These are phyloP conservation scores for Gnaphalium uliginosum DNA, from an alignment of 129 eudicot species.

Conservation along the genomic window DNA sequence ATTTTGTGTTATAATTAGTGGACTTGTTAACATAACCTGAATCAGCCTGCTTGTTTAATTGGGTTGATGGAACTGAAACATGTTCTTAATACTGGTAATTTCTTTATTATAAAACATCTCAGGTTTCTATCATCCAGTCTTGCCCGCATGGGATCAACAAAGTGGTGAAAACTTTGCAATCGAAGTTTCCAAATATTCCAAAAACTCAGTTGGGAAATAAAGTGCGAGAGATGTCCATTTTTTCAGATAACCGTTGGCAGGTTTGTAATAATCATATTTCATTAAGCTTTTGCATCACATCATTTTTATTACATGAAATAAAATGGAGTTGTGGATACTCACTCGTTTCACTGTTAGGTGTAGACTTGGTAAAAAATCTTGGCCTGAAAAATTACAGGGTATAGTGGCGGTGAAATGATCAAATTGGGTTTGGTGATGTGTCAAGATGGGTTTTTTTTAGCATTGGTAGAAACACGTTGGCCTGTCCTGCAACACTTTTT, in stretches of 20 bases:
- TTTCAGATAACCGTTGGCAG: constrained; percentile 82
- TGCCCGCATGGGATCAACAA: constrained; percentile 58
- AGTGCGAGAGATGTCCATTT: constrained; percentile 77
- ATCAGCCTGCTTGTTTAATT: neutral
- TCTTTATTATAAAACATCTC: constrained; percentile 22
- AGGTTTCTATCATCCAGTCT: constrained; percentile 76
- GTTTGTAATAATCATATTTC: constrained; percentile 39
- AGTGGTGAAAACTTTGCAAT: constrained; percentile 54
- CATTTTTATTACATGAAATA: neutral
- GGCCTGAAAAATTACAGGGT: neutral
- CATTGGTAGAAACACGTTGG: too few relatives aligned
- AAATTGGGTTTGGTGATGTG: neutral
- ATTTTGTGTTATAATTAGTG: neutral
- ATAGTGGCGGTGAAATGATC: too few relatives aligned
- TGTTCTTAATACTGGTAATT: too few relatives aligned
- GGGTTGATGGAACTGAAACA: neutral
- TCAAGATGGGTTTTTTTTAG: neutral
- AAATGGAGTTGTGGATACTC: neutral
- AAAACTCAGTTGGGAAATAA: constrained; percentile 64
- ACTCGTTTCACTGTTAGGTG: neutral
- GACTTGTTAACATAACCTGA: neutral
- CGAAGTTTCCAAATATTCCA: constrained; percentile 56
- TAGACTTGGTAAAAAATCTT: neutral
- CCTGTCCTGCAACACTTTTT: too few relatives aligned
- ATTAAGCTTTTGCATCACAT: neutral